A percentile compares a stretch with the other conserved stretches of the same genome.
These are phyloP conservation scores for Calonectria pauciramosa DNA, from an alignment of 2,329 filamentous ascomycete species.

Conservation along the genomic window DNA sequence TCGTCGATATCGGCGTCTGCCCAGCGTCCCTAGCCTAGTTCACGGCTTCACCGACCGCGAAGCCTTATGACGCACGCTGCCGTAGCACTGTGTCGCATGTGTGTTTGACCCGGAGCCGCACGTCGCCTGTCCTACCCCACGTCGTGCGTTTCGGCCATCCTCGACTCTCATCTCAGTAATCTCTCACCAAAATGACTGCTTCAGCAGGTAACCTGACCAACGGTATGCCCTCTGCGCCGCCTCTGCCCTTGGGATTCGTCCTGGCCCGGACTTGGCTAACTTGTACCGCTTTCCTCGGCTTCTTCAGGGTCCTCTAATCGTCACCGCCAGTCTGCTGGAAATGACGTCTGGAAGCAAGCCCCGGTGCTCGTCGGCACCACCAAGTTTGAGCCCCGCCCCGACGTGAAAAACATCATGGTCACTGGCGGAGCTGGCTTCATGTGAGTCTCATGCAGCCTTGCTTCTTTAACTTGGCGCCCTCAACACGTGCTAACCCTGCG, in stretches of 20 bases:
- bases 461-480: background rate
- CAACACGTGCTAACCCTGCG: slow-evolving; percentile 37
- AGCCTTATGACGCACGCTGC: slow-evolving; percentile 8
- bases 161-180: background rate
- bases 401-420: slow-evolving; percentile 85
- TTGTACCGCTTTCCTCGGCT: slow-evolving; percentile 5
- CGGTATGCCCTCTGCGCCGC: slow-evolving; percentile 14
- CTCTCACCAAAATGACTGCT: slow-evolving; percentile 24
- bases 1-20: background rate
- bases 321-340: slow-evolving; percentile 62
- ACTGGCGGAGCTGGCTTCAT: slow-evolving; percentile 90
- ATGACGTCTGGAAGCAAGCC: slow-evolving; percentile 79
- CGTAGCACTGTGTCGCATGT: background rate
- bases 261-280: background rate
- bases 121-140: background rate
- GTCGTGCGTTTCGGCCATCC: background rate
- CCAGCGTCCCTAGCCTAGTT: background rate
- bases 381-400: slow-evolving; percentile 75
- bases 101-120: slow-evolving; percentile 5
- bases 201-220: slow-evolving; percentile 9
- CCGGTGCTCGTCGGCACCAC: slow-evolving; percentile 79
- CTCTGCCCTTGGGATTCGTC: background rate
- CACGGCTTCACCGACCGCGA: background rate
- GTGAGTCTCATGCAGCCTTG: slow-evolving; percentile 62
- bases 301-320: slow-evolving; percentile 31